Conservation (phyloP, 192 early-diverging fungal genomes). For the Cladochytrium replicatum region DNA sequence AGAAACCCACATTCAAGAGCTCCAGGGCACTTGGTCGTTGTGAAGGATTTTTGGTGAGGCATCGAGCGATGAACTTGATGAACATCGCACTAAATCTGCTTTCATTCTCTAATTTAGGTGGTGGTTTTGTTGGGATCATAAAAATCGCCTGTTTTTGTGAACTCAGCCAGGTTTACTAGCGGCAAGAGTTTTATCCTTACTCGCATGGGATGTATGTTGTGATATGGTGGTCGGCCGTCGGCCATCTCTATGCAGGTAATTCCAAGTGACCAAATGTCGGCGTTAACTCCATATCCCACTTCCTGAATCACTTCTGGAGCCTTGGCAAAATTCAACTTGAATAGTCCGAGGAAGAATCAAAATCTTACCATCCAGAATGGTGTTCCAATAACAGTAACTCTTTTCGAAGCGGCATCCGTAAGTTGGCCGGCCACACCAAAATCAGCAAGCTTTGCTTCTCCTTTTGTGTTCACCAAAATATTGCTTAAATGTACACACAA, state of each 20-base stretch:
- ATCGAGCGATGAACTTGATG: slow-evolving; percentile 24
- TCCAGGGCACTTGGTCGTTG: slow-evolving; percentile 18
- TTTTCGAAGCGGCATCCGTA: slow-evolving; percentile 36
- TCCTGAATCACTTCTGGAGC: slow-evolving; percentile 61
- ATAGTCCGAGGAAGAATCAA: slow-evolving; percentile 3
- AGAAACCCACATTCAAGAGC: too few relatives aligned
- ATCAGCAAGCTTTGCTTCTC: slow-evolving; percentile 50
- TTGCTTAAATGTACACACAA: slow-evolving; percentile 32
- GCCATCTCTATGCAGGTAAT: slow-evolving; percentile 60
- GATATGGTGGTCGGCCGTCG: slow-evolving; percentile 47
- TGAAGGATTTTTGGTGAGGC: slow-evolving; percentile 28
- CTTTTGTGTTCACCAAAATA: slow-evolving; percentile 37
- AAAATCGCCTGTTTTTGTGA: slow-evolving; percentile 37
- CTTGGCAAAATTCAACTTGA: slow-evolving; percentile 9
- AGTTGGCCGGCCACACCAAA: slow-evolving; percentile 56
- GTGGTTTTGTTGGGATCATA: slow-evolving; percentile 31
- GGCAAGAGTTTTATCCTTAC: slow-evolving; percentile 4
- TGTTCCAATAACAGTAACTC: slow-evolving; percentile 53
- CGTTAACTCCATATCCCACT: slow-evolving; percentile 47
- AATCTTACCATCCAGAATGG: slow-evolving; percentile 44
- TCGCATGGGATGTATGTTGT: slow-evolving; percentile 52
- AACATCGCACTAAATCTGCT: slow-evolving; percentile 7
- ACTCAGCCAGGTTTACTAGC: too few relatives aligned
- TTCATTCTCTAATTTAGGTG: slow-evolving; percentile 23
- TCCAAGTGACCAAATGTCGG: slow-evolving; percentile 54